Conservation (phyloP, 2,329 filamentous ascomycete genomes). For the Scedosporium apiospermum region DNA sequence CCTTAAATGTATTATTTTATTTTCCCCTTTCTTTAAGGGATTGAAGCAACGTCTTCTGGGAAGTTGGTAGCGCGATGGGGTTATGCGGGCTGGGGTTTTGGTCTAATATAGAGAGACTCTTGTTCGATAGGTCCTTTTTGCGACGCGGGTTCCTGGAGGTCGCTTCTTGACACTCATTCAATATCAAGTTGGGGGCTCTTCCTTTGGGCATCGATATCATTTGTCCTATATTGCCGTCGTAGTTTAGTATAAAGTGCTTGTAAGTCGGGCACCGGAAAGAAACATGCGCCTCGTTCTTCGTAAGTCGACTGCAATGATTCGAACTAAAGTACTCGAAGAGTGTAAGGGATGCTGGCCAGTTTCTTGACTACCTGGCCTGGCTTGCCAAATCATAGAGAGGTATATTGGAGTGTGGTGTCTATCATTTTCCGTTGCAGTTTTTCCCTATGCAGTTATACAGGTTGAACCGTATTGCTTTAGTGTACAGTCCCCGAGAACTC, state of each 20-base stretch:
- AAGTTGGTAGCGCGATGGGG: background rate
- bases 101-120: background rate
- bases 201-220: background rate
- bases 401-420: constrained; percentile 60
- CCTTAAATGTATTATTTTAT: background rate
- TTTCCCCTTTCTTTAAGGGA: background rate
- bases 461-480: background rate
- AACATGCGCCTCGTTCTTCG: background rate
- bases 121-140: background rate
- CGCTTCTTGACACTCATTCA: background rate
- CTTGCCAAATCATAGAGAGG: background rate
- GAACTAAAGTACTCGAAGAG: background rate
- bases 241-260: too few species aligned
- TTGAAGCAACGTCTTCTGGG: background rate
- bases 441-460: background rate
- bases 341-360: background rate
- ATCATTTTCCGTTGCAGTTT: background rate
- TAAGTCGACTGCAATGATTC: background rate
- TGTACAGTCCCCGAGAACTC: background rate
- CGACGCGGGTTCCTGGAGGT: background rate
- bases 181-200: background rate
- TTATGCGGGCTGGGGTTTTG: background rate
- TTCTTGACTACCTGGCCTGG: background rate
- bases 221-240: constrained; percentile 30
- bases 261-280: too few species aligned